Base-by-base conservation (phyloP, 306 rosid genomes). In the Morella rubra region DNA sequence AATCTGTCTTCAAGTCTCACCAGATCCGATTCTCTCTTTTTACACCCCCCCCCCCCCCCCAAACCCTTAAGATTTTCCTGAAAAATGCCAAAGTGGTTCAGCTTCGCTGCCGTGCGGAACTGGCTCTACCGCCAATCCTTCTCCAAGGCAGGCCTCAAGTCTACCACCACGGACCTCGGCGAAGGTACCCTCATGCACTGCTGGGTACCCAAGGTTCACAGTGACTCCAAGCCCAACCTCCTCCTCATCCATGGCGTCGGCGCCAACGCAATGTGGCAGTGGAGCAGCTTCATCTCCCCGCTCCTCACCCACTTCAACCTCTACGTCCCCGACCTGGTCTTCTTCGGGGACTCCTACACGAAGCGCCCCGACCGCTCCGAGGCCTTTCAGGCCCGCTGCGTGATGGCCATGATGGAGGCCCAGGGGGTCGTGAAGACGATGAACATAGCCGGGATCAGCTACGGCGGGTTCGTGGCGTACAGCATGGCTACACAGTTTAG, bases 261-360 rank as follows among this genome's bases (percentile, higher is more conserved):
- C 1, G 97, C 96, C 77, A 94, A 90, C 89, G 97, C 97, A 77
- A 85, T 90, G 97, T 94, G 98, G 98, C 98, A 94, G 77, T 90
- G 95, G 97, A 88, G 82, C 76, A 80, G 79, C 5, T 85, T 89
- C 88, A 11, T 92, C 42, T 68, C 95, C 4, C 88, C 90, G 0
- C 90, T 94, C 66, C 69, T 76, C 14, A 14, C 46, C 32, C 88
- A 84, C 60, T 94, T 94, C 98, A 94, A 94, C 81, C 81, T 94
- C 81, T 94, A 86, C 75, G 87, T 94, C 49, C 98, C 98, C 0
- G 98, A 94, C 87, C 86, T 94, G 73, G 65, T 94, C 52, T 94
- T 90, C 82, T 94, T 89, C 86, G 98, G 98, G 0, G 93, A 86
- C 8, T 92, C 98, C 52, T 52, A 66, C 91, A 82, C 98, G 2